Percentiles rank a stretch among this genome's conserved stretches.
Evolutionary conservation across 2,329 filamentous ascomycete genomes (phyloP).

Genomic region (Colletotrichum kahawae): DNA sequence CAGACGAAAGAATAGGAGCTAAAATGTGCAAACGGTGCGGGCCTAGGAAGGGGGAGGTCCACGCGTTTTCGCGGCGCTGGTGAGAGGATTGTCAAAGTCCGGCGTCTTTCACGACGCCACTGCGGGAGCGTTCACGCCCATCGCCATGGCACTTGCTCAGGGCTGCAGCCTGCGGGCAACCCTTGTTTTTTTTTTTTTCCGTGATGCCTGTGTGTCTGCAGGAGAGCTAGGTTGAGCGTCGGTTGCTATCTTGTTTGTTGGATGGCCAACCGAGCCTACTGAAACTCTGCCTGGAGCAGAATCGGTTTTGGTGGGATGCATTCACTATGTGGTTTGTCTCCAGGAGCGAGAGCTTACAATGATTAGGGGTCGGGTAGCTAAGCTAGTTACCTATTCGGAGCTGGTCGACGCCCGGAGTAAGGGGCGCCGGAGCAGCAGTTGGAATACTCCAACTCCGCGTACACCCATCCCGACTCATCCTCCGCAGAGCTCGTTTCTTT

Average conservation of each 20-base stretch:
- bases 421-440: background rate
- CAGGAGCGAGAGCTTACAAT: background rate
- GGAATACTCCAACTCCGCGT: background rate
- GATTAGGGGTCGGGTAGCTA: background rate
- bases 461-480: background rate
- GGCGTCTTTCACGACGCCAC: slow-evolving; percentile 11
- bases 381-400: background rate
- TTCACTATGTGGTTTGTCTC: background rate
- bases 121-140: background rate
- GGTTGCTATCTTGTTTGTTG: background rate
- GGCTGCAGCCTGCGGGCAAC: background rate
- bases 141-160: background rate
- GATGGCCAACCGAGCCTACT: background rate
- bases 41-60: background rate
- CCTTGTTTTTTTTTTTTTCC: background rate
- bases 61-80: slow-evolving; percentile 1
- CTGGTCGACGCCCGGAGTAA: background rate
- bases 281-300: background rate
- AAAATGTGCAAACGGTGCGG: background rate
- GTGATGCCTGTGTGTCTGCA: background rate
- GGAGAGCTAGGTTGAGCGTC: background rate
- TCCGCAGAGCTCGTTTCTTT: background rate
- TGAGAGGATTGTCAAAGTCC: slow-evolving; percentile 1
- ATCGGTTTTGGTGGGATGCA: background rate
- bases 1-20: background rate